A percentile compares a stretch with the other conserved stretches of the same genome.
phyloP scores from a whole-genome alignment of 371 early-diverging fungal genomes.

The Actinomortierella ambigua region DNA sequence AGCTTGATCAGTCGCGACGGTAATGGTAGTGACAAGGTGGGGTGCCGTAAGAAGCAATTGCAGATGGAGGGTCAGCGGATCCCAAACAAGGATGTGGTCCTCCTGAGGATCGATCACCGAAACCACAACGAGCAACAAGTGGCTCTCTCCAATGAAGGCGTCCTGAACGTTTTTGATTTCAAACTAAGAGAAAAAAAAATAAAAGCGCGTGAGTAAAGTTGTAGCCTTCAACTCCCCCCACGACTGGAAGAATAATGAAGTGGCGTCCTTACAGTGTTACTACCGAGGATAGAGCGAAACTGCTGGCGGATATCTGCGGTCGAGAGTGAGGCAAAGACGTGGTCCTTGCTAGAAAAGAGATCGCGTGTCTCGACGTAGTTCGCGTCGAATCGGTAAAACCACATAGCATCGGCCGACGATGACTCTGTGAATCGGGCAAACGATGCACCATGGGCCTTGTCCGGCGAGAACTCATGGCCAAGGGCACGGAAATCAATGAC shows the following conservation, averaged over 20 bases:
- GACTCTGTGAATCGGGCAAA: too few relatives aligned
- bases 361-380: slow-evolving; percentile 44
- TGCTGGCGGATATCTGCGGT: slow-evolving; percentile 27
- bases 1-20: slow-evolving; percentile 43
- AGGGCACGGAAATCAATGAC: too few relatives aligned
- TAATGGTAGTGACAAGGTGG: slow-evolving; percentile 37
- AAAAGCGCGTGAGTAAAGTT: neutral
- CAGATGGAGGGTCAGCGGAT: slow-evolving; percentile 36
- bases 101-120: slow-evolving; percentile 25
- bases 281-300: slow-evolving; percentile 14
- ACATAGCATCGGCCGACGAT: slow-evolving; percentile 25
- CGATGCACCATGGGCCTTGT: too few relatives aligned
- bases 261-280: neutral
- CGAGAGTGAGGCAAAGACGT: slow-evolving; percentile 42
- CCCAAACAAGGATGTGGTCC: slow-evolving; percentile 45
- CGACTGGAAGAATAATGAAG: too few relatives aligned
- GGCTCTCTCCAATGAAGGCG: slow-evolving; percentile 38
- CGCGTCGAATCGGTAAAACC: slow-evolving; percentile 43
- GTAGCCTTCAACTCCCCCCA: too few relatives aligned
- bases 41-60: slow-evolving; percentile 34
- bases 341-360: slow-evolving; percentile 36
- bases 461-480: too few relatives aligned
- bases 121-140: slow-evolving; percentile 27
- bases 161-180: slow-evolving; percentile 36
- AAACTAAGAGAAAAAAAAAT: slow-evolving; percentile 13